Evolutionary conservation across 371 early-diverging fungal species (phyloP).

Genomic region (Mucor lusitanicus): DNA sequence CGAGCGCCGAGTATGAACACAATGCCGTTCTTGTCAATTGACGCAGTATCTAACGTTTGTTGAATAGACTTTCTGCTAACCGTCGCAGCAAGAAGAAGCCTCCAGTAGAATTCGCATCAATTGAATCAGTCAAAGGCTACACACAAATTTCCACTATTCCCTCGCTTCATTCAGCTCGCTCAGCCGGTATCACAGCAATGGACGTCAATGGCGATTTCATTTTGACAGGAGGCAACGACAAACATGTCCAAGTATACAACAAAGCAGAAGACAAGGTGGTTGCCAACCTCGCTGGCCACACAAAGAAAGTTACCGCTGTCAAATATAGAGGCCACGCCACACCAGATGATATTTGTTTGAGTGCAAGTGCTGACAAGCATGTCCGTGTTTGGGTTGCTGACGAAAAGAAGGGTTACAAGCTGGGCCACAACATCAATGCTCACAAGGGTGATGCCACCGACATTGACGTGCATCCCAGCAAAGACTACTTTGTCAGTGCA

Average conservation of each 20-base stretch:
- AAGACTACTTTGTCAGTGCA: slow-evolving; percentile 77
- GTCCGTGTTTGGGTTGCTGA: slow-evolving; percentile 76
- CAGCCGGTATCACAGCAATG: slow-evolving; percentile 78
- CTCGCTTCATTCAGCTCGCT: slow-evolving; percentile 75
- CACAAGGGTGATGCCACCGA: slow-evolving; percentile 76
- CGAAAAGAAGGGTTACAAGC: slow-evolving; percentile 45
- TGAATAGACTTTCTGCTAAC: slow-evolving; percentile 58
- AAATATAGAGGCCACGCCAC: slow-evolving; percentile 63
- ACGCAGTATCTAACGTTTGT: neutral
- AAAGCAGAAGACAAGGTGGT: slow-evolving; percentile 65
- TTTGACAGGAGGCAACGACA: slow-evolving; percentile 84
- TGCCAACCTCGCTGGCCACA: slow-evolving; percentile 78
- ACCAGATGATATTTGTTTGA: slow-evolving; percentile 60
- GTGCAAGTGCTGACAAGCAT: slow-evolving; percentile 81
- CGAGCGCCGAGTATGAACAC: slow-evolving; percentile 52
- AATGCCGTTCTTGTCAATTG: neutral
- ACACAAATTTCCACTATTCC: slow-evolving; percentile 54
- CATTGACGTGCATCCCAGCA: slow-evolving; percentile 76
- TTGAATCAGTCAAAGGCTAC: slow-evolving; percentile 69
- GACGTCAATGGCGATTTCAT: slow-evolving; percentile 71
- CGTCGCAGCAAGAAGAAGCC: slow-evolving; percentile 85
- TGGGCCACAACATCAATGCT: slow-evolving; percentile 59
- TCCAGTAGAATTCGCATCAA: slow-evolving; percentile 69
- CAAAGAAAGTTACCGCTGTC: slow-evolving; percentile 75
- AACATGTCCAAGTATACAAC: slow-evolving; percentile 73